Evolutionary conservation across 2,329 filamentous ascomycete genomes (phyloP).

Genomic region (Hypoxylon sp.): DNA sequence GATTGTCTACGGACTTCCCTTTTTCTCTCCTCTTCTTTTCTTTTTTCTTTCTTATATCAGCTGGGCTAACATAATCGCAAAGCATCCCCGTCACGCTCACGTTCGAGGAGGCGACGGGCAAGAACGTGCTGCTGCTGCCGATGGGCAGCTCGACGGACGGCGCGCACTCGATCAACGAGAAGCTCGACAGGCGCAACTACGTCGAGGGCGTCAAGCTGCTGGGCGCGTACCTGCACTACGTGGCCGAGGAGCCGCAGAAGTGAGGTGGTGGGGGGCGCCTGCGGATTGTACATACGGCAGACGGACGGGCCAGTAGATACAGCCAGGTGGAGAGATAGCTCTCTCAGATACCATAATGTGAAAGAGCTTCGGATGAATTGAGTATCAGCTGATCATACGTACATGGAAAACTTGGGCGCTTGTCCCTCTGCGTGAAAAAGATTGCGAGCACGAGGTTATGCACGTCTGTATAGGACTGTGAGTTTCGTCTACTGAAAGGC

Average conservation of each 20-base stretch:
- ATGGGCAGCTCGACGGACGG: constrained; percentile 98
- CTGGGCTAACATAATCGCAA: constrained; percentile 20
- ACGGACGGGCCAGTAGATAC: no score
- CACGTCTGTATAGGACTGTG: no score
- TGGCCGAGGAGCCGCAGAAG: constrained; percentile 78
- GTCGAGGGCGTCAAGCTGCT: constrained; percentile 97
- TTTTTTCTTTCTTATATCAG: not conserved
- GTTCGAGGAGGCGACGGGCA: constrained; percentile 96
- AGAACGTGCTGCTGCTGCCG: constrained; percentile 93
- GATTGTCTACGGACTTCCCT: constrained; percentile 5
- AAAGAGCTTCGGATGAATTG: not conserved
- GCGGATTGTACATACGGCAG: not conserved
- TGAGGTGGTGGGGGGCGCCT: constrained; percentile 19
- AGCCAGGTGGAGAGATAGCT: no score
- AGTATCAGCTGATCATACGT: no score
- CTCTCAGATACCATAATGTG: constrained; percentile 23
- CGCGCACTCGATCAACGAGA: constrained; percentile 98
- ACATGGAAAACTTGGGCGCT: no score
- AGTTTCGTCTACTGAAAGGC: no score
- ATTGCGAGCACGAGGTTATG: no score
- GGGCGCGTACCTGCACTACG: constrained; percentile 94
- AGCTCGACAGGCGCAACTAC: constrained; percentile 95
- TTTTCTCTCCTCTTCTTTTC: not conserved
- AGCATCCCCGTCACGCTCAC: constrained; percentile 97
- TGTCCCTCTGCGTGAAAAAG: not conserved